phyloP scores from a whole-genome alignment of 1,284 basidiomycete genomes.

The Malassezia cuniculi region DNA sequence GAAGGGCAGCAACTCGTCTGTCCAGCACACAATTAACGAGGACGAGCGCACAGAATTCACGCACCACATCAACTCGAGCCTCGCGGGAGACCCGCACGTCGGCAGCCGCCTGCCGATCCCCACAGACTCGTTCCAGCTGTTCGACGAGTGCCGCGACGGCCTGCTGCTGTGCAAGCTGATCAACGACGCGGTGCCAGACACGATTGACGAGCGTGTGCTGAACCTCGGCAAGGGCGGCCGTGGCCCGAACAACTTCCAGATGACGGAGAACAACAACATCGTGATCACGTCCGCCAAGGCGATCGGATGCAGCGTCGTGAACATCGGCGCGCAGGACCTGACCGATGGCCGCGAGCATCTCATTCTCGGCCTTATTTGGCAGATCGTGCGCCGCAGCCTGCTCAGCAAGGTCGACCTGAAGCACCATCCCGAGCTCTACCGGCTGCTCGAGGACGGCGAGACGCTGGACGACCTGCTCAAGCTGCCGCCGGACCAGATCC shows the following conservation, averaged over 20 bases:
- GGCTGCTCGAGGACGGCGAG: slow-evolving; percentile 88
- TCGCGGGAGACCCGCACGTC: slow-evolving; percentile 78
- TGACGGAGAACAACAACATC: slow-evolving; percentile 99
- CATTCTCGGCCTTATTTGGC: slow-evolving; percentile 97
- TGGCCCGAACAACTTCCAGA: slow-evolving; percentile 78
- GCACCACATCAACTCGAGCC: slow-evolving; percentile 84
- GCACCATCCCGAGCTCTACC: slow-evolving; percentile 88
- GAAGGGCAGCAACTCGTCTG: slow-evolving; percentile 85
- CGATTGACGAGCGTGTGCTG: slow-evolving; percentile 92
- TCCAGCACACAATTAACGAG: slow-evolving; percentile 95
- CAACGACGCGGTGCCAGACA: slow-evolving; percentile 97
- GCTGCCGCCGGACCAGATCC: slow-evolving; percentile 88
- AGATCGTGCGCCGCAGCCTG: slow-evolving; percentile 85
- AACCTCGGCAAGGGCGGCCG: slow-evolving; percentile 52
- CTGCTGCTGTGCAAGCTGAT: slow-evolving; percentile 94
- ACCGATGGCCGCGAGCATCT: slow-evolving; percentile 89
- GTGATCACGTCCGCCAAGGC: slow-evolving; percentile 95
- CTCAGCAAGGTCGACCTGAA: slow-evolving; percentile 94
- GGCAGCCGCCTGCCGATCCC: slow-evolving; percentile 76
- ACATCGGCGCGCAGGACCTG: slow-evolving; percentile 86
- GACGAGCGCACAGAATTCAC: slow-evolving; percentile 93
- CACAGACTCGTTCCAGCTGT: slow-evolving; percentile 96
- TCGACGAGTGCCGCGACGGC: slow-evolving; percentile 88
- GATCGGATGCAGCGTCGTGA: slow-evolving; percentile 95
- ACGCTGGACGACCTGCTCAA: slow-evolving; percentile 87